Evolutionary conservation across 1,284 basidiomycete genomes (phyloP), one percentile per base, ranked within the genome.

Genomic region (Sparassis latifolia): DNA sequence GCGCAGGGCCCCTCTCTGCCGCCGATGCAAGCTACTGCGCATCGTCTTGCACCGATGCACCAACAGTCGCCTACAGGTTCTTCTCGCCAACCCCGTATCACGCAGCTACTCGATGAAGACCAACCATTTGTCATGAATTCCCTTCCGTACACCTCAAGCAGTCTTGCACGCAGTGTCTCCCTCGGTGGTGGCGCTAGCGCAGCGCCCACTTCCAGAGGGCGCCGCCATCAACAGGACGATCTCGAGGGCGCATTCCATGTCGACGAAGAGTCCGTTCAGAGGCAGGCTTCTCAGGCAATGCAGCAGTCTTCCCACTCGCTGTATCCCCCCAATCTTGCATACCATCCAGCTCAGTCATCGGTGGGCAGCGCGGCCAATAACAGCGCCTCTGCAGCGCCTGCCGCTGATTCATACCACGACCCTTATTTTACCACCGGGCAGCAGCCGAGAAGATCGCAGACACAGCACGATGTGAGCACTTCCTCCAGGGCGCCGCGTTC

Each of bases 101-200:
- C 76, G 41, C 81, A 85, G 65, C 70, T 85, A 57, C 67, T 84
- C 59, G 84, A 85, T 58, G 75, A 80, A 58, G 82, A 84, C 58
- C 69, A 76, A 54, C 73, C 72, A 55, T 68, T 73, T 51, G 59
- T 64, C 44, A 59, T 69, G 54, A 68, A 63, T 49, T 62, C 74
- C 9, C 69, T 78, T n/a, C 74, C 77, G 9, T 86, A 82, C 67
- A 66, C 78, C 45, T 67, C 79, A 10, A 66, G 75, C 50, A 65
- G 70, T 39, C 70, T 87, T 49, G 70, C 80, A 12, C 77, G 85
- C 56, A 86, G 84, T 66, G 71, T 82, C 45, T 88, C 86, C 29
- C 66, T 86, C 50, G 76, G 79, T 52, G 76, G 65, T 39, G 57
- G 58, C 20, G 53, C 57, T 37, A 56, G 54, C 35, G 42, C 33